These are phyloP conservation scores for Acephala macrosclerotiorum DNA, from an alignment of 2,329 filamentous ascomycete species.

Conservation along the genomic window DNA sequence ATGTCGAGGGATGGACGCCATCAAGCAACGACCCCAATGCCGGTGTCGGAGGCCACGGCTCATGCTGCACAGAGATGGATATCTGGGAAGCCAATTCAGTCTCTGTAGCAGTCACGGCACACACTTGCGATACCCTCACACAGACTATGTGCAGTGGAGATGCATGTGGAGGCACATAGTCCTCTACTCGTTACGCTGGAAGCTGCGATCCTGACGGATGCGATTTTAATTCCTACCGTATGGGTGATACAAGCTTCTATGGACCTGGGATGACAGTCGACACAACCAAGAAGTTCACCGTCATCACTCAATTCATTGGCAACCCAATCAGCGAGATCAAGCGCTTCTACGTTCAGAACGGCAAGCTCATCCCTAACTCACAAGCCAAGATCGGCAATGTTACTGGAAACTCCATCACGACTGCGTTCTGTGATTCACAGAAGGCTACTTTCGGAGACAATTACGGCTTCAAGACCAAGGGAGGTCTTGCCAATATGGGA, in stretches of 20 bases:
- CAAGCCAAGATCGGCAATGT: constrained; percentile 53
- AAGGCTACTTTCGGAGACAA: constrained; percentile 62
- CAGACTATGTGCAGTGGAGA: constrained; percentile 49
- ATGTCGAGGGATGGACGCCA: constrained; percentile 58
- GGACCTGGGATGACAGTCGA: constrained; percentile 60
- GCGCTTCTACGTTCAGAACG: constrained; percentile 51
- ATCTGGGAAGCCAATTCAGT: constrained; percentile 69
- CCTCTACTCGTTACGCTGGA: constrained; percentile 55
- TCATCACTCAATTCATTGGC: constrained; percentile 64
- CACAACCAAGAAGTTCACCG: constrained; percentile 59
- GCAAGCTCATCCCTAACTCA: constrained; percentile 59
- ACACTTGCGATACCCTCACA: constrained; percentile 57
- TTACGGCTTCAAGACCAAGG: constrained; percentile 58
- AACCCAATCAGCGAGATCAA: constrained; percentile 56
- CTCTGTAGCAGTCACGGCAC: constrained; percentile 63
- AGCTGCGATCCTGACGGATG: constrained; percentile 67
- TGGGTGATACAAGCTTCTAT: constrained; percentile 63
- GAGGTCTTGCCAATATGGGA: constrained; percentile 63
- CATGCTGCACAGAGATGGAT: constrained; percentile 74
- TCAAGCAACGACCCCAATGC: constrained; percentile 57
- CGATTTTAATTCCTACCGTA: constrained; percentile 67
- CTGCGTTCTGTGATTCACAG: constrained; percentile 61
- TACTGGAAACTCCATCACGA: constrained; percentile 60
- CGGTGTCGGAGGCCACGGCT: constrained; percentile 59
- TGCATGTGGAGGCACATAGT: constrained; percentile 51